A percentile compares a stretch with the other conserved stretches of the same genome.
Evolutionary conservation across 2,329 filamentous ascomycete genomes (phyloP).

Genomic region (Epichloe sibirici): DNA sequence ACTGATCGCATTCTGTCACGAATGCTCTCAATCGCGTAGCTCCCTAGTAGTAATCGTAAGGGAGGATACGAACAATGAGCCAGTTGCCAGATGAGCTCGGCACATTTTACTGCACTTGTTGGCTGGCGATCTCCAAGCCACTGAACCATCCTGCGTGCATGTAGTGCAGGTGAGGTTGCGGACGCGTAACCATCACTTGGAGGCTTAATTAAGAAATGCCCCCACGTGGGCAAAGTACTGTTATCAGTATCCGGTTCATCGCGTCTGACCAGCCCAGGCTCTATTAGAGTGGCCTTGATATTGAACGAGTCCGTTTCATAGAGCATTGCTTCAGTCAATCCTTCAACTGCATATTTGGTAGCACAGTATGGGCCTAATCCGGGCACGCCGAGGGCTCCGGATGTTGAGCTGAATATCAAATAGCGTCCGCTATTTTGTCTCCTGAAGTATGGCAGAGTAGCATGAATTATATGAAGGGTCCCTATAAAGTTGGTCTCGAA

Average conservation of each 20-base stretch:
- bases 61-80: constrained; percentile 93
- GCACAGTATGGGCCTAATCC: constrained; percentile 91
- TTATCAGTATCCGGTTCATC: constrained; percentile 57
- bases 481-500: constrained; percentile 98
- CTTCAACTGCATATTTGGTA: constrained; percentile 94
- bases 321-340: constrained; percentile 88
- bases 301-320: constrained; percentile 90
- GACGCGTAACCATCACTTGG: constrained; percentile 71
- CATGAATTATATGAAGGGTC: constrained; percentile 82
- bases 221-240: constrained; percentile 64
- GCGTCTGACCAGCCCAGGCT: constrained; percentile 76
- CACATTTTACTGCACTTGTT: constrained; percentile 83
- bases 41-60: constrained; percentile 72
- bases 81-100: constrained; percentile 87
- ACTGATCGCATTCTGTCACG: constrained; percentile 79
- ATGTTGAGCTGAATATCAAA: constrained; percentile 87
- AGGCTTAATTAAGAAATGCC: constrained; percentile 83
- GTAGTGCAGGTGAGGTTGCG: constrained; percentile 69
- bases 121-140: constrained; percentile 91
- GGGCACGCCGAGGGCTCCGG: constrained; percentile 84
- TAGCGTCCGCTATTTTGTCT: constrained; percentile 66
- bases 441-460: constrained; percentile 78
- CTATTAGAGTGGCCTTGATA: constrained; percentile 85
- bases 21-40: constrained; percentile 92
- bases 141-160: constrained; percentile 82